Conservation (phyloP, 1,284 basidiomycete genomes). For the Trametes versicolor region DNA sequence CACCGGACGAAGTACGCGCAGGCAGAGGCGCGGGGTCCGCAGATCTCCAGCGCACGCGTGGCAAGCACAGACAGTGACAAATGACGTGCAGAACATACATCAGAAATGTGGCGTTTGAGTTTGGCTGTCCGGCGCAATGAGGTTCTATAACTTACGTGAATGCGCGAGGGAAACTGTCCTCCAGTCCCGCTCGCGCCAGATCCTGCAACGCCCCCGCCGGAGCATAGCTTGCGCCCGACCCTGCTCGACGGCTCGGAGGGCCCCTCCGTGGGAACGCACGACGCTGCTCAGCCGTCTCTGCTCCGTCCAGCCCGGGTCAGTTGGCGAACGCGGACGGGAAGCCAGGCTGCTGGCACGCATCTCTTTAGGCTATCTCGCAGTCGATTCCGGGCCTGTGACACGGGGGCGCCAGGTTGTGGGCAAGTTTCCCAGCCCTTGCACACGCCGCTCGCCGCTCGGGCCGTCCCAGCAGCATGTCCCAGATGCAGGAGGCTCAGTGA, state of each 20-base stretch:
- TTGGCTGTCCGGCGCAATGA: constrained; percentile 27
- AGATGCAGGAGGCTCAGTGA: constrained; percentile 2
- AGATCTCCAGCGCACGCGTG: constrained; percentile 31
- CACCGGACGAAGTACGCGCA: constrained; percentile 14
- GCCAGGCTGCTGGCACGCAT: constrained; percentile 29
- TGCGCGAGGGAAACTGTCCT: constrained; percentile 23
- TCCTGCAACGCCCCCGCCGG: constrained; percentile 22
- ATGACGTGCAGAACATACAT: constrained; percentile 37
- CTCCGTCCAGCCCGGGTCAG: constrained; percentile 25
- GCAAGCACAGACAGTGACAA: constrained; percentile 27
- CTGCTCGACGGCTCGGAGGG: constrained; percentile 20
- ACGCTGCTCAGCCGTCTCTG: constrained; percentile 18
- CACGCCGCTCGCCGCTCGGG: constrained; percentile 26
- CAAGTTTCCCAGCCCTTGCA: constrained; percentile 9
- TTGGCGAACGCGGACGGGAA: constrained; percentile 20
- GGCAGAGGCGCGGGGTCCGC: constrained; percentile 7
- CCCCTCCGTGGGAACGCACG: constrained; percentile 8
- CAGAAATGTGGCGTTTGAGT: constrained; percentile 46
- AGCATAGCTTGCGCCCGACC: constrained; percentile 3
- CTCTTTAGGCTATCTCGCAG: constrained; percentile 36
- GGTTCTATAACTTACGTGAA: constrained; percentile 35
- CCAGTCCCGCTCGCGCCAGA: constrained; percentile 28
- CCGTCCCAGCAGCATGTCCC: constrained; percentile 19
- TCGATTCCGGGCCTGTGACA: constrained; percentile 14
- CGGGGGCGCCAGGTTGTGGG: constrained; percentile 30